Base-by-base conservation (phyloP, 768 basidiomycete genomes). In the Nidularia pulvinata region DNA sequence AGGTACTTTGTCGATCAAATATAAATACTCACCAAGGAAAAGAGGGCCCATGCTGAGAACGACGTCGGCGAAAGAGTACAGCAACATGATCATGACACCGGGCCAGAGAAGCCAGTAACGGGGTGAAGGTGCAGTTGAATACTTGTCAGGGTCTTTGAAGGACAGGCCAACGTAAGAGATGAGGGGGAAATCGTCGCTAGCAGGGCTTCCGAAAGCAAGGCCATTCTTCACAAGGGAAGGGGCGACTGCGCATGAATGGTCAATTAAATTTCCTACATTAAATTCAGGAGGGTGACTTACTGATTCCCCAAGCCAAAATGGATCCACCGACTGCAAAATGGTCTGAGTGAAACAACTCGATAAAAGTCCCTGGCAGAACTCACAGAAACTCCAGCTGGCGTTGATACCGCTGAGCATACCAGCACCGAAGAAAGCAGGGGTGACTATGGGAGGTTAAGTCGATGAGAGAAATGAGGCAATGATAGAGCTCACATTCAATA, bases 41-140 rank as follows among this genome's bases (percentile, higher is more conserved):
- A 75, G 54, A 34, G 77, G 75, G 5, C 65, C 55, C 44, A 76
- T 57, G 57, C 67, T 76, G 56, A 82, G 59, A 48, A 71, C 53
- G 52, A 84, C 73, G 53, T 84, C 83, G 34, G 78, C 72, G 62
- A 83, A 82, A 46, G 82, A 80, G 65, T 82, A 84, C 53, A 84
- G 58, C 58, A 86, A 69, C 81, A 86, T 84, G 67, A 84, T 72
- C 46, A 84, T 62, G 54, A 84, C 78, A 64, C 84, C 83, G 35
- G 83, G 83, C 84, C 83, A 84, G 35, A 84, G 65, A 47, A 85
- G 70, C 84, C 83, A 84, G 65, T 84, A 83, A 33, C 82, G 77
- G 11, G 81, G 79, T 19, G 81, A 84, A 1, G 83, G 81, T 0
- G 57, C 56, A 22, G 69, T 65, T 53, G 76, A 55, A 58, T 78